Conservation (phyloP, 2,329 filamentous ascomycete genomes). For the Pseudogymnoascus sp. region DNA sequence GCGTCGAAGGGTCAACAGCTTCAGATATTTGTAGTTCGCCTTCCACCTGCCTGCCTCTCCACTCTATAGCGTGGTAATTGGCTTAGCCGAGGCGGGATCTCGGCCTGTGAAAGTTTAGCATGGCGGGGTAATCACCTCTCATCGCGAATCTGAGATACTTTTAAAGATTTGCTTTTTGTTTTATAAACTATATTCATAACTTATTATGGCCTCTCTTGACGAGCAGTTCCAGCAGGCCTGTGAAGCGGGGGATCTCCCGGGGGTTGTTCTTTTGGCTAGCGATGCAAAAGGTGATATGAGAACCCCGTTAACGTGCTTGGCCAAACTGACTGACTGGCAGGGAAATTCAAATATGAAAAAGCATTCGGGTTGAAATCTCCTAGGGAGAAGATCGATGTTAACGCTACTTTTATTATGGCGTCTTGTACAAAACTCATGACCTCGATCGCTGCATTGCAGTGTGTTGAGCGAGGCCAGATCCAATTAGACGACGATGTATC, state of each 20-base stretch:
- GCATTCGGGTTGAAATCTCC: conserved; percentile 28
- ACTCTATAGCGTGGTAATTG: not conserved
- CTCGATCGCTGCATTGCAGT: conserved; percentile 45
- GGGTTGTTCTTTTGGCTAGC: conserved; percentile 10
- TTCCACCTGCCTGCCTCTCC: not conserved
- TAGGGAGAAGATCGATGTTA: conserved; percentile 40
- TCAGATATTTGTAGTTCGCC: not conserved
- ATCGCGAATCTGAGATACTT: not conserved
- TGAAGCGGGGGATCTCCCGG: not conserved
- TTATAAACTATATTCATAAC: not conserved
- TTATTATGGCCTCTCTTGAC: not conserved
- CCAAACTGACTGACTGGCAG: conserved; percentile 17
- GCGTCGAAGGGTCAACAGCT: not conserved
- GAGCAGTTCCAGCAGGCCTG: not conserved
- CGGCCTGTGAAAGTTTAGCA: not conserved
- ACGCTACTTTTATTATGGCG: conserved; percentile 51
- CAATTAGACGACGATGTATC: conserved; percentile 38
- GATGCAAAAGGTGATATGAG: conserved; percentile 15
- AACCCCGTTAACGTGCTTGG: not conserved
- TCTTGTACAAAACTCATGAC: conserved; percentile 49
- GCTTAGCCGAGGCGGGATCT: not conserved
- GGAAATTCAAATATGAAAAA: conserved; percentile 29
- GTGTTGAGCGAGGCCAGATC: conserved; percentile 43
- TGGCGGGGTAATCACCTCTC: not conserved
- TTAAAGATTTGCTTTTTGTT: not conserved